Evolutionary conservation across 305 asterid species (phyloP), one percentile per base, ranked within the genome.

Genomic region (Fraxinus platypoda): DNA sequence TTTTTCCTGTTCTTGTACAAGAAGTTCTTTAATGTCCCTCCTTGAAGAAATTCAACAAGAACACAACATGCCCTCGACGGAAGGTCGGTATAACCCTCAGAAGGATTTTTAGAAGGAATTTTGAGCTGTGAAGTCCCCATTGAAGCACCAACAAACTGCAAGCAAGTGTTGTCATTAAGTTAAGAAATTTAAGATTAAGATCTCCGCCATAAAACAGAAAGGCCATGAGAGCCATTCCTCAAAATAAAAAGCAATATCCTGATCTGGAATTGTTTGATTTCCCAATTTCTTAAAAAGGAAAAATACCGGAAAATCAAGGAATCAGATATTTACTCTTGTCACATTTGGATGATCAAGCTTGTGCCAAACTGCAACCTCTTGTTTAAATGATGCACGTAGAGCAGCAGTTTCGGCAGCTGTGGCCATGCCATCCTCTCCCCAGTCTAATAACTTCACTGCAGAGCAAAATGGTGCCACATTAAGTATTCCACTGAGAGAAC

Each of bases 331-430:
- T 88, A 89, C 90, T 31, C 76, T 85, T 11, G 94, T 84, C 11
- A 91, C 88, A 49, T 92, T 91, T 43, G 93, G 91, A 28, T 92
- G 96, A 79, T 88, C 84, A 5, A 90, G 91, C 87, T 88, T 87
- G 82, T 87, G 90, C 96, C 96, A 91, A 8, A 92, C 88, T 11
- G 93, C 82, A 70, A 91, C 94, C 87, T 91, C 92, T 41, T 89
- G 90, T 46, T 84, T 87, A 43, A 92, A 91, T 8, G 93, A 77
- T 28, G 90, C 85, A 38, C 89, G 87, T 68, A 87, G 81, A 5
- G 83, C 82, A 8, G 88, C 90, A 59, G 88, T 86, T 83, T 88
- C 91, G 9, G 85, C 83, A n/a, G 79, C 79, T 3, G 88, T 87
- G 21, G 88, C 75, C 75, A 81, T 84, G 52, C 88, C 87, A 43